Evolutionary conservation across 1,284 basidiomycete species (phyloP).

Genomic region (Tetrapyrgos nigripes): DNA sequence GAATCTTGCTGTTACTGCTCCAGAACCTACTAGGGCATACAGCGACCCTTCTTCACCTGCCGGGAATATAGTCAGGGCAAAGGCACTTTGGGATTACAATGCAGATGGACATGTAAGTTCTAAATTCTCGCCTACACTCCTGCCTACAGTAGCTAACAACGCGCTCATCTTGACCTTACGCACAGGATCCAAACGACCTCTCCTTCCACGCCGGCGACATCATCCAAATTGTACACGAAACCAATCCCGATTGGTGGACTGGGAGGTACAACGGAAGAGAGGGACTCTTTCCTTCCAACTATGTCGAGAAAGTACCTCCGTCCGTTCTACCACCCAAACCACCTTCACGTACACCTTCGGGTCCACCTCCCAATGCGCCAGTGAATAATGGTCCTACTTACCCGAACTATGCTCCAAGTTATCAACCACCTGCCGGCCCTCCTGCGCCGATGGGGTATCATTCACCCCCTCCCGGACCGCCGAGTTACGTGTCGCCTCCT

Average conservation of each 20-base stretch:
- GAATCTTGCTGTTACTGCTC: slow-evolving; percentile 24
- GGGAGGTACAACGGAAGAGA: slow-evolving; percentile 55
- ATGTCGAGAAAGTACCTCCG: slow-evolving; percentile 55
- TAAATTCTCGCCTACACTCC: slow-evolving; percentile 14
- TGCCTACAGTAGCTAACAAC: slow-evolving; percentile 11
- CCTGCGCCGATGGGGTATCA: slow-evolving; percentile 31
- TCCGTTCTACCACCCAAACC: slow-evolving; percentile 16
- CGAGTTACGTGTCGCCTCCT: slow-evolving; percentile 2
- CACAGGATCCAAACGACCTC: slow-evolving; percentile 65
- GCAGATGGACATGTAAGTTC: slow-evolving; percentile 52
- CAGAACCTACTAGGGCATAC: slow-evolving; percentile 14
- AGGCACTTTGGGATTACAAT: slow-evolving; percentile 70
- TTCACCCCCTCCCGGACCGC: slow-evolving; percentile 17
- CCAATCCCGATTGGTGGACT: slow-evolving; percentile 66
- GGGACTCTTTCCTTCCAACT: slow-evolving; percentile 64
- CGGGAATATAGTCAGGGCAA: slow-evolving; percentile 44
- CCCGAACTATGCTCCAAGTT: slow-evolving; percentile 25
- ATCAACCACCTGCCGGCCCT: slow-evolving; percentile 22
- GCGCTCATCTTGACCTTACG: slow-evolving; percentile 10
- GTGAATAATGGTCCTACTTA: slow-evolving; percentile 22
- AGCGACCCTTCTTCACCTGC: slow-evolving; percentile 14
- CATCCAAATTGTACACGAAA: slow-evolving; percentile 61
- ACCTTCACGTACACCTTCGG: slow-evolving; percentile 16
- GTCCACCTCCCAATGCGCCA: slow-evolving; percentile 17
- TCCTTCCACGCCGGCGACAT: slow-evolving; percentile 57